Percentiles rank a stretch among this genome's conserved stretches.
These are phyloP conservation scores for Elsinoe fawcettii DNA, from an alignment of 2,329 filamentous ascomycete genomes.

Conservation along the genomic window DNA sequence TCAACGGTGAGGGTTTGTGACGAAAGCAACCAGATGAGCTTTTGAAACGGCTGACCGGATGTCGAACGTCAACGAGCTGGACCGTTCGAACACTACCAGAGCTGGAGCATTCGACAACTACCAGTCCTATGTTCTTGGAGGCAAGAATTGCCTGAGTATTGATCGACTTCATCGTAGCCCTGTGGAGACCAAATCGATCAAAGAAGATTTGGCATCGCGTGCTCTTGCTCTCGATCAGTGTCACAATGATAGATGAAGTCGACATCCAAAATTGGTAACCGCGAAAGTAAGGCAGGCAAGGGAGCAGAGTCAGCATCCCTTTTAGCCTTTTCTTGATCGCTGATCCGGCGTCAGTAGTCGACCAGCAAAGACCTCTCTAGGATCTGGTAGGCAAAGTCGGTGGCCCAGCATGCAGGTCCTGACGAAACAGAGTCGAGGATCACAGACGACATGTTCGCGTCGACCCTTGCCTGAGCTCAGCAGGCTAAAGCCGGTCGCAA, in stretches of 20 bases:
- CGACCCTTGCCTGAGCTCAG: not conserved
- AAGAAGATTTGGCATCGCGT: constrained; percentile 1
- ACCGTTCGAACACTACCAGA: not conserved
- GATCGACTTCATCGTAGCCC: not conserved
- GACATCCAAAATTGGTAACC: not conserved
- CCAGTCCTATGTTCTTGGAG: too few relatives aligned
- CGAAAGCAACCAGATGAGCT: not conserved
- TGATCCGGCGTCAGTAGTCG: not conserved
- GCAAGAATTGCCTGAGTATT: constrained; percentile 2
- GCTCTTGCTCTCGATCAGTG: not conserved
- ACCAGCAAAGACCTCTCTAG: constrained; percentile 6
- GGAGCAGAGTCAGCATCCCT: not conserved
- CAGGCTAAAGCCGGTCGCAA: not conserved
- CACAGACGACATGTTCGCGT: constrained; percentile 13
- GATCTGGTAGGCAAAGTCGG: constrained; percentile 2
- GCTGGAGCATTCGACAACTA: too few relatives aligned
- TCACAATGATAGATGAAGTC: not conserved
- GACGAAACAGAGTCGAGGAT: constrained; percentile 5
- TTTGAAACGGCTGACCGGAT: not conserved
- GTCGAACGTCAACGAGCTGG: constrained; percentile 2
- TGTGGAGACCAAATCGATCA: not conserved
- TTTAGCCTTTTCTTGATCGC: constrained; percentile 3
- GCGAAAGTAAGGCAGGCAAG: not conserved
- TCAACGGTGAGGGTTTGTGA: not conserved
- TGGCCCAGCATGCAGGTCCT: not conserved